A percentile compares a stretch with the other conserved stretches of the same genome.
Evolutionary conservation across 2,329 filamentous ascomycete species (phyloP).

Genomic region (Podosphaera fusca): DNA sequence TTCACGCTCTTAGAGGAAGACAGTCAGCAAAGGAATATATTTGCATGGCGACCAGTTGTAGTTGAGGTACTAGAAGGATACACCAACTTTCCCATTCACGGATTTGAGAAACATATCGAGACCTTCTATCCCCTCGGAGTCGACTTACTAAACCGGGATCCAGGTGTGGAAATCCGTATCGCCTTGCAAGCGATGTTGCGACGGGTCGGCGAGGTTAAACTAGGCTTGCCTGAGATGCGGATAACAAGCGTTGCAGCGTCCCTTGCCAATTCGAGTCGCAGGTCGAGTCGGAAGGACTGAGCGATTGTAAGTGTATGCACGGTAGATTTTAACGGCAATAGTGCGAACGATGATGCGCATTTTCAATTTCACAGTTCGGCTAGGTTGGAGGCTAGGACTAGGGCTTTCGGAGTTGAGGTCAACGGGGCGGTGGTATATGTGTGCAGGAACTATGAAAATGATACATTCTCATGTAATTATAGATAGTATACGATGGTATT

Average conservation of each 20-base stretch:
- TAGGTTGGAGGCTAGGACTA: neutral
- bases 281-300: conserved; percentile 1
- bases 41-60: conserved; percentile 91
- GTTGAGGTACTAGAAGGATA: conserved; percentile 93
- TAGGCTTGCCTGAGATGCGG: conserved; percentile 20
- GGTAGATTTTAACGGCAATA: neutral
- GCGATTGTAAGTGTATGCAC: neutral
- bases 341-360: neutral
- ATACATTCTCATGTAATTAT: neutral
- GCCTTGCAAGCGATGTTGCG: conserved; percentile 58
- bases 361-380: neutral
- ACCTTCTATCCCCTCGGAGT: conserved; percentile 74
- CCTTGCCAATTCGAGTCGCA: neutral
- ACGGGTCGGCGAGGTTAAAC: conserved; percentile 57
- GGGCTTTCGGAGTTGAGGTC: neutral
- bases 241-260: conserved; percentile 1
- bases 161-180: conserved; percentile 54
- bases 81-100: conserved; percentile 54
- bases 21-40: conserved; percentile 86
- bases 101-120: conserved; percentile 57
- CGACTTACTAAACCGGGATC: conserved; percentile 60
- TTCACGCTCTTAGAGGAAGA: conserved; percentile 83
- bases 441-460: neutral
- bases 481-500: neutral
- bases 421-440: neutral